Conservation (phyloP, 2,329 filamentous ascomycete genomes). For the Colletotrichum falcatum region DNA sequence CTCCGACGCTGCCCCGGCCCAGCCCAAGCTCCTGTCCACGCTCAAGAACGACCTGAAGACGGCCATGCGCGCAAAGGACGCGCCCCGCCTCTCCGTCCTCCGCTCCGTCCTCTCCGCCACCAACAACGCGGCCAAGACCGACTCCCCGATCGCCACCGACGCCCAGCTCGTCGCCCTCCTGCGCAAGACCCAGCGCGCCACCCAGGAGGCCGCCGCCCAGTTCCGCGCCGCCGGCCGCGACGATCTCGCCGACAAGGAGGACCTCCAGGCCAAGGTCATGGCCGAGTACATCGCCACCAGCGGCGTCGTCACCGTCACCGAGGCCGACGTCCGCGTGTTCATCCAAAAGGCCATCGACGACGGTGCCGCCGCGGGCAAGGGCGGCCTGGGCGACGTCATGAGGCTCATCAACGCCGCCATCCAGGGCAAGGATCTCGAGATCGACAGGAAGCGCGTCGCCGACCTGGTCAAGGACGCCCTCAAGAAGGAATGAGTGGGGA, state of each 20-base stretch:
- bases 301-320: conserved; percentile 68
- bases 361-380: conserved; percentile 63
- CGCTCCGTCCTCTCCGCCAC: conserved; percentile 76
- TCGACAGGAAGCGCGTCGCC: conserved; percentile 72
- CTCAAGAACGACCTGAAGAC: conserved; percentile 72
- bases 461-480: conserved; percentile 68
- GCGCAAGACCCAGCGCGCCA: conserved; percentile 69
- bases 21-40: conserved; percentile 63
- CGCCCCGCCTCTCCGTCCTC: conserved; percentile 74
- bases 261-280: conserved; percentile 72
- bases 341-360: conserved; percentile 65
- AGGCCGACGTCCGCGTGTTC: conserved; percentile 67
- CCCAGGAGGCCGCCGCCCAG: conserved; percentile 70
- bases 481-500: conserved; percentile 16
- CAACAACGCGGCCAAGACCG: conserved; percentile 81
- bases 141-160: conserved; percentile 76
- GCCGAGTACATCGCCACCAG: conserved; percentile 72
- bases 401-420: conserved; percentile 68
- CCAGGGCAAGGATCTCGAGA: conserved; percentile 73
- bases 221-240: conserved; percentile 72
- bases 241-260: conserved; percentile 79
- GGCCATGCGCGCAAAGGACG: conserved; percentile 75
- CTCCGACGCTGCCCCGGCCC: conserved; percentile 48
- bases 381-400: conserved; percentile 71
- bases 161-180: conserved; percentile 76